Base-by-base conservation (phyloP, 495 filamentous ascomycete genomes). In the Aspergillus homomorphus region DNA sequence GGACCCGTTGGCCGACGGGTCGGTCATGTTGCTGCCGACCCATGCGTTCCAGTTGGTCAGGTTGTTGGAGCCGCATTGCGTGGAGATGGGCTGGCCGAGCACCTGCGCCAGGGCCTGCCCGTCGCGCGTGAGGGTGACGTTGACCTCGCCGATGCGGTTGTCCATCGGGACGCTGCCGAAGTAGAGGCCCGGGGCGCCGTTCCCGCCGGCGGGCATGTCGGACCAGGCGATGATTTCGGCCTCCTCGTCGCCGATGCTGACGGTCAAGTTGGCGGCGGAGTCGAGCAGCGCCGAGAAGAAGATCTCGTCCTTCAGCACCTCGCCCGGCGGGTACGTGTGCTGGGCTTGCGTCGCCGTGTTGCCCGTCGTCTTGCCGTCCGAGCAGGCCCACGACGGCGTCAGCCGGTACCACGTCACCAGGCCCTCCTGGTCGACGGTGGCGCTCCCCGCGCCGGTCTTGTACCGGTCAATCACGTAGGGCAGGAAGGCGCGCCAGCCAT, bases 391-490 rank as follows among this genome's bases (percentile, higher is more conserved):
- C n/a, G 64, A 64, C 10, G 75, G 71, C 12, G 72, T 71, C 0
- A 71, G 58, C 18, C 87, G 84, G 67, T 91, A 91, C 87, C 87
- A 90, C 19, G 77, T 82, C 12, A 83, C 73, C 3, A 88, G 71
- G 19, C 81, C 84, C 76, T 50, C 75, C 0, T 73, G 62, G 0
- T 71, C 67, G 26, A 83, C 69, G 9, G 77, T 62, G 61, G 4
- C 76, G 63, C 5, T 75, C 59, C n/a, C 67, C 10, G 0, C 1
- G n/a, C 53, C 81, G 7, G 77, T 70, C 60, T 89, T 87, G 73
- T 84, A 89, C 5, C 81, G 73, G 20, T 74, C 78, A 56, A 90
- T 88, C 57, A 85, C 81, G 60, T 83, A 87, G 0, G 84, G 84
- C 12, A 89, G 73, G 2, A 85, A 69, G 3, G 69, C 64, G 16